Base-by-base conservation (phyloP, 352 stramenopile species). In the Globisporangium camurandrum region DNA sequence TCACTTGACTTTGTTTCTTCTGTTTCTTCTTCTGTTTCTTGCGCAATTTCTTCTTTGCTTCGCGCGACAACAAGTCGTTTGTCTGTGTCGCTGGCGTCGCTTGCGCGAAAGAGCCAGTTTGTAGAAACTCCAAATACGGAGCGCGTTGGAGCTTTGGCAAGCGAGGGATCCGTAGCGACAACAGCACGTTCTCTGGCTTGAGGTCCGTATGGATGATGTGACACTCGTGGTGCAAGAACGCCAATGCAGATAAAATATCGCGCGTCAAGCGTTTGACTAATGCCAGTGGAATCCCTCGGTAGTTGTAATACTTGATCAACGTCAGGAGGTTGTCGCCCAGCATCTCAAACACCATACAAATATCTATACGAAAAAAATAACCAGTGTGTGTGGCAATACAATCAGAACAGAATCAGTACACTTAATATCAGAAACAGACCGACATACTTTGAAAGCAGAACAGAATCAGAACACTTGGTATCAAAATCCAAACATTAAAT, bases 311-410 rank as follows among this genome's bases (percentile, higher is more conserved):
- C 75, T 99, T 99, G 68, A 99, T 99, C 20, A 99, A 84, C 26
- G 87, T 97, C 33, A 99, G 69, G 31, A 99, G 66, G 64, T 99
- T 99, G 61, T 96, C 96, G 17, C 97, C 97, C 23, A 99, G 84
- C 83, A 99, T 98, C 62, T 98, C 95, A 57, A 99, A 99, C 19
- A 99, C 95, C 95, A 99, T 99, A 55, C 96, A 99, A 52, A 99
- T 93, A 31, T 93, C 67, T 80, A 49, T 23, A 23, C 34, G 19
- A 44, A 46, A 26, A 33, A 60, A 8, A 45, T 20, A 33, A 10
- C 22, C 4, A n/a, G n/a, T n/a, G n/a, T n/a, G n/a, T n/a, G n/a
- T n/a, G n/a, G n/a, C n/a, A 40, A 22, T 24, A 11, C 6, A 39
- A n/a, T 31, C 3, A 43, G n/a, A n/a, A n/a, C n/a, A n/a, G n/a